Percentiles rank a stretch among this genome's conserved stretches.
phyloP scores from a whole-genome alignment of 352 stramenopile species.

The Halophytophthora batemanensis region DNA sequence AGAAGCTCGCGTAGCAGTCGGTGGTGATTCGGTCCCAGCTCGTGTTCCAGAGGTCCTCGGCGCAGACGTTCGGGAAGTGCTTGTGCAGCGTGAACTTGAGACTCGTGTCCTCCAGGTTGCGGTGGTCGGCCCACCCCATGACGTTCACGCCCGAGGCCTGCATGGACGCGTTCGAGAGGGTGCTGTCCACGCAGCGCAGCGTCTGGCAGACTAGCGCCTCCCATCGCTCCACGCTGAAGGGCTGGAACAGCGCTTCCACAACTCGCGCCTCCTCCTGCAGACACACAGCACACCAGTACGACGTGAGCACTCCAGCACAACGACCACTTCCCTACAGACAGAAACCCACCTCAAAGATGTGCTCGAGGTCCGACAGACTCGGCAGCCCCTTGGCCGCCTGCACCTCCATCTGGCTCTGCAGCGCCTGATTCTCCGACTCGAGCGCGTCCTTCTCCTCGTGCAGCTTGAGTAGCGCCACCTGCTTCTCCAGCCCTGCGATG shows the following conservation, averaged over 20 bases:
- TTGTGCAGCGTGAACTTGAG: slow-evolving; percentile 55
- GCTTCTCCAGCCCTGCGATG: slow-evolving; percentile 28
- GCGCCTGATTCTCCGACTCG: slow-evolving; percentile 32
- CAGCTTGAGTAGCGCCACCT: slow-evolving; percentile 36
- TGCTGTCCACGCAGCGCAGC: slow-evolving; percentile 26
- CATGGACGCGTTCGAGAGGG: slow-evolving; percentile 30
- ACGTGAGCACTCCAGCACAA: too few relatives aligned
- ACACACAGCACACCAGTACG: background rate
- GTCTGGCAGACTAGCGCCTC: slow-evolving; percentile 32
- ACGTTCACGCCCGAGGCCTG: slow-evolving; percentile 31
- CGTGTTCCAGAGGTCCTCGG: slow-evolving; percentile 37
- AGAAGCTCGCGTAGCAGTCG: slow-evolving; percentile 49
- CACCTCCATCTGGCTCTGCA: slow-evolving; percentile 16
- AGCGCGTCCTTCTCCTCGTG: slow-evolving; percentile 29
- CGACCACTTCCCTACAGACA: too few relatives aligned
- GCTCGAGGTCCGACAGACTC: slow-evolving; percentile 24
- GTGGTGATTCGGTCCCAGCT: slow-evolving; percentile 38
- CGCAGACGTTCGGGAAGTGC: slow-evolving; percentile 39
- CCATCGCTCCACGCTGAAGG: slow-evolving; percentile 31
- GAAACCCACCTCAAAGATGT: slow-evolving; percentile 14
- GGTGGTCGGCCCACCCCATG: slow-evolving; percentile 45
- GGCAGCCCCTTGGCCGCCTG: slow-evolving; percentile 4
- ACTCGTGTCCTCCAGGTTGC: slow-evolving; percentile 31
- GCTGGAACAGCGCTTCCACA: slow-evolving; percentile 29
- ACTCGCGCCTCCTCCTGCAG: slow-evolving; percentile 22